A percentile compares a stretch with the other conserved stretches of the same genome.
Conservation (phyloP, 208 protist species). For the Trypanosoma platydactyli region DNA sequence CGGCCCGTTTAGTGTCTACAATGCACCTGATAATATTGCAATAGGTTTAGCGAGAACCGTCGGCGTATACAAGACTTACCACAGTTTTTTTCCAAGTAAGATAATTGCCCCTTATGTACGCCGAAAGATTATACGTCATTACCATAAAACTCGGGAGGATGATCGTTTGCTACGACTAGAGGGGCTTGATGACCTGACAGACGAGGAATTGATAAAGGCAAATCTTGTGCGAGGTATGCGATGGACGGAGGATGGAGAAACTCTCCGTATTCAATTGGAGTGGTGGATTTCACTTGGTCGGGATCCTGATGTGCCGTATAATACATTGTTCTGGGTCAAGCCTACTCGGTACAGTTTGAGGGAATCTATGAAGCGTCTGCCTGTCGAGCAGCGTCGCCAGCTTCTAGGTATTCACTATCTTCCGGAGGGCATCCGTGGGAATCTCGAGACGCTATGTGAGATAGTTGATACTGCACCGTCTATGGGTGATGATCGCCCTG, state of each 20-base stretch:
- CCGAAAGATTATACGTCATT: slow-evolving; percentile 69
- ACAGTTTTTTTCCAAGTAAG: slow-evolving; percentile 59
- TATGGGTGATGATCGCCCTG: slow-evolving; percentile 46
- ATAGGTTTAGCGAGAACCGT: slow-evolving; percentile 63
- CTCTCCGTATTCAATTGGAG: slow-evolving; percentile 85
- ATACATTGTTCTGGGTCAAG: slow-evolving; percentile 90
- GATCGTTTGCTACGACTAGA: slow-evolving; percentile 82
- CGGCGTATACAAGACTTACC: slow-evolving; percentile 80
- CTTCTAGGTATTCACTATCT: slow-evolving; percentile 88
- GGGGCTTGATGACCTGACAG: slow-evolving; percentile 73
- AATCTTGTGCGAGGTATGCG: slow-evolving; percentile 87
- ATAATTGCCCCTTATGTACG: slow-evolving; percentile 65
- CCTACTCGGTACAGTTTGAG: slow-evolving; percentile 82
- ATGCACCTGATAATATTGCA: slow-evolving; percentile 74
- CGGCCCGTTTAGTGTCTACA: slow-evolving; percentile 84
- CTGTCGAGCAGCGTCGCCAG: slow-evolving; percentile 80
- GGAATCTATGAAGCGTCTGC: slow-evolving; percentile 83
- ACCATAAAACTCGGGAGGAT: slow-evolving; percentile 79
- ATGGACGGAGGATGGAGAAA: slow-evolving; percentile 80
- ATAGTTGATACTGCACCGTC: slow-evolving; percentile 68
- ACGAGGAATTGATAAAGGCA: slow-evolving; percentile 82
- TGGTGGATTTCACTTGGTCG: slow-evolving; percentile 81
- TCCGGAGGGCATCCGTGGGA: slow-evolving; percentile 73
- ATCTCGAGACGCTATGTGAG: slow-evolving; percentile 83
- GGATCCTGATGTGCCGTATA: slow-evolving; percentile 83